Evolutionary conservation across 495 filamentous ascomycete species (phyloP).

Genomic region (Extremus antarcticus): DNA sequence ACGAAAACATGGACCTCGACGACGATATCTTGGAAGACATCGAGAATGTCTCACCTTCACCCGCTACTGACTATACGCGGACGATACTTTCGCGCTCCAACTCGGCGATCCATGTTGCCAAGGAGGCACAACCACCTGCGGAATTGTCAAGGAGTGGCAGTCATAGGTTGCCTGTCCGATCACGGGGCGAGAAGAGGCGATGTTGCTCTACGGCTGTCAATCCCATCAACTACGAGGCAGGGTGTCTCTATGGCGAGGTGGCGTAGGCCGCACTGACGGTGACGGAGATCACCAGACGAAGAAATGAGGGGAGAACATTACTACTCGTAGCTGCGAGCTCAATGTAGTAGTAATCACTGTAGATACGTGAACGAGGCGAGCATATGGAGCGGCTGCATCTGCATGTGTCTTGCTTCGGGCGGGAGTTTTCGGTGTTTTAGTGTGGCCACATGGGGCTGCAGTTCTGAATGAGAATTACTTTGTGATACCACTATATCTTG

Average conservation of each 20-base stretch:
- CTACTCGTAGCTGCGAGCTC: too few species aligned
- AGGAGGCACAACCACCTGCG: slow-evolving; percentile 26
- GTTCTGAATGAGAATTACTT: too few species aligned
- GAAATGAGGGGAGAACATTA: neutral
- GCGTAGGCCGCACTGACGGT: neutral
- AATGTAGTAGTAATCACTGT: too few species aligned
- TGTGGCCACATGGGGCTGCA: too few species aligned
- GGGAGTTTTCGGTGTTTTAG: too few species aligned
- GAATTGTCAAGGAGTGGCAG: slow-evolving; percentile 17
- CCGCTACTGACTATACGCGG: slow-evolving; percentile 5
- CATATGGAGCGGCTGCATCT: too few species aligned
- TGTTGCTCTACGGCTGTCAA: slow-evolving; percentile 41
- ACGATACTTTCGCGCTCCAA: slow-evolving; percentile 14
- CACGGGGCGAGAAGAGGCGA: slow-evolving; percentile 45
- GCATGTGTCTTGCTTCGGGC: too few species aligned
- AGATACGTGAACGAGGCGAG: too few species aligned
- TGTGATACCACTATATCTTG: too few species aligned
- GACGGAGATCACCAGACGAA: neutral
- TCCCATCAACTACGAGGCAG: slow-evolving; percentile 2
- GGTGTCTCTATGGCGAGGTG: neutral
- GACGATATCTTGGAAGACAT: slow-evolving; percentile 6
- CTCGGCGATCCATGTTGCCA: neutral
- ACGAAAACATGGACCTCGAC: neutral
- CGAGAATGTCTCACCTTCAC: slow-evolving; percentile 21
- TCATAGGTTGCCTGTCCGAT: slow-evolving; percentile 28